phyloP scores from a whole-genome alignment of 495 filamentous ascomycete species.

The Eremomyces bilateralis region DNA sequence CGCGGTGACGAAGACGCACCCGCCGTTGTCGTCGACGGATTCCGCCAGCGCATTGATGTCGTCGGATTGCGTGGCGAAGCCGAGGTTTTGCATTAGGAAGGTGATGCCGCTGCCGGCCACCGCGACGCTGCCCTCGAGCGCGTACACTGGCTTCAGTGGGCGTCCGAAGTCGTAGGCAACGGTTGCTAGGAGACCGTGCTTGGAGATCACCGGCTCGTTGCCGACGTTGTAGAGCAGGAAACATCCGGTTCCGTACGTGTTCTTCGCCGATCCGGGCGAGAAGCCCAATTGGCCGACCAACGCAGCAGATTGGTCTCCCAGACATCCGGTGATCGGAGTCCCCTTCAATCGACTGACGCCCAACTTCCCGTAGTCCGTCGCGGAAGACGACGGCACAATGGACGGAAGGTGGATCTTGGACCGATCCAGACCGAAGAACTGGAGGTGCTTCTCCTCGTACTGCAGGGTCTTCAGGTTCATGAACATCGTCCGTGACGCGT shows the following conservation, averaged over 20 bases:
- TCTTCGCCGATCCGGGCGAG: constrained; percentile 71
- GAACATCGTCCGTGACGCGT: constrained; percentile 91
- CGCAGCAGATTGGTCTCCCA: constrained; percentile 85
- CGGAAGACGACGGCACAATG: constrained; percentile 71
- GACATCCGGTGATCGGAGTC: constrained; percentile 61
- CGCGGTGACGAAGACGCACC: constrained; percentile 84
- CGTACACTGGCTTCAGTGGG: constrained; percentile 58
- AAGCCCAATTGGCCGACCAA: constrained; percentile 87
- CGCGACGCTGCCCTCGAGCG: constrained; percentile 79
- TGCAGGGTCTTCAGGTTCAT: constrained; percentile 75
- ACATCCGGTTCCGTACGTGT: constrained; percentile 91
- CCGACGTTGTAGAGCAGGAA: constrained; percentile 93
- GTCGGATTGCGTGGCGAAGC: constrained; percentile 53
- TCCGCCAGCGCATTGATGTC: constrained; percentile 68
- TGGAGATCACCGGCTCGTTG: constrained; percentile 72
- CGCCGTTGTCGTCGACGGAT: constrained; percentile 71
- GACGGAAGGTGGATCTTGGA: constrained; percentile 59
- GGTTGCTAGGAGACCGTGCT: constrained; percentile 70
- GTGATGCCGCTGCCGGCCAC: constrained; percentile 81
- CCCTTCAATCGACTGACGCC: constrained; percentile 46
- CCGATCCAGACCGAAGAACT: constrained; percentile 63
- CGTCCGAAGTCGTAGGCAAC: constrained; percentile 72
- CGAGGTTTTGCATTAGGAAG: constrained; percentile 77
- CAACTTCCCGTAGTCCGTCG: constrained; percentile 50
- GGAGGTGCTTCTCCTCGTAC: constrained; percentile 62